A percentile compares a stretch with the other conserved stretches of the same genome.
phyloP scores from a whole-genome alignment of 129 eudicot species.

The Sambucus nigra region DNA sequence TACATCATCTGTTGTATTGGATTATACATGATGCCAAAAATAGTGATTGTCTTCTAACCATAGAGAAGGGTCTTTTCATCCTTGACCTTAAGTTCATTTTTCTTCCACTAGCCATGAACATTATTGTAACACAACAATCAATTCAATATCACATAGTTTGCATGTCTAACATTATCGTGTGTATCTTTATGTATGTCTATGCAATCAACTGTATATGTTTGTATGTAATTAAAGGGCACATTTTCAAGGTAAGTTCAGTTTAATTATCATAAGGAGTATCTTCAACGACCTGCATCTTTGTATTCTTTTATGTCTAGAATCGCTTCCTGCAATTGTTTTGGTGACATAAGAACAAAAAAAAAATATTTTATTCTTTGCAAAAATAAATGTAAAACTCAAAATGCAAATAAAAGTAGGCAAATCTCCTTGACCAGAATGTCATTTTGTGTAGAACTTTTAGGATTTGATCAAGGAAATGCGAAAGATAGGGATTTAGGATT shows the following conservation, averaged over 20 bases:
- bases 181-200: no score
- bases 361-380: background rate
- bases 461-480: conserved; percentile 70
- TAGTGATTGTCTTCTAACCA: conserved; percentile 3
- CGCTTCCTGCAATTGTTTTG: conserved; percentile 77
- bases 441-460: conserved; percentile 35
- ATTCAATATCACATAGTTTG: no score
- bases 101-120: conserved; percentile 19
- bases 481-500: conserved; percentile 69
- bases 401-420: background rate
- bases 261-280: conserved; percentile 60
- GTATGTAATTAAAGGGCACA: no score
- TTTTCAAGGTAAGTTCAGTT: conserved; percentile 3
- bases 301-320: conserved; percentile 77
- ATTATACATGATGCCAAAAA: no score
- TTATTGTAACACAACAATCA: no score
- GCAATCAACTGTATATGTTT: no score
- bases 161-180: no score
- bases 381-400: background rate
- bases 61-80: conserved; percentile 17
- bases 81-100: conserved; percentile 11
- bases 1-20: no score
- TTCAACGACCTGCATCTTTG: conserved; percentile 60
- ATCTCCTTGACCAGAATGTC: conserved; percentile 47
- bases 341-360: conserved; percentile 21